Percentiles rank a stretch among this genome's conserved stretches.
Conservation (phyloP, 352 stramenopile species). For the Hyaloperonospora brassicae region DNA sequence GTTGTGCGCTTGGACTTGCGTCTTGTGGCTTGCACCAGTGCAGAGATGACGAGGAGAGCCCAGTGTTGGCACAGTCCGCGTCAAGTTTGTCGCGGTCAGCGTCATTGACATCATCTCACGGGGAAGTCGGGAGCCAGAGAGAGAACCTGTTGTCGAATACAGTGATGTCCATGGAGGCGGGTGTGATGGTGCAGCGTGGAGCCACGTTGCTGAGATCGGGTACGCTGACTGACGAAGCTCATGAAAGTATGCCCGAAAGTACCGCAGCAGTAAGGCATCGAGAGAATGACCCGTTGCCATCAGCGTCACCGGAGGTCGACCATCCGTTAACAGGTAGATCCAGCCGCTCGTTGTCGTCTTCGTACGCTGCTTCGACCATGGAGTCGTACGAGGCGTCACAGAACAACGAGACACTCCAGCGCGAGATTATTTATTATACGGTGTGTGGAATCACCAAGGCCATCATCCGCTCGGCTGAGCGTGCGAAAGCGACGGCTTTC, state of each 20-base stretch:
- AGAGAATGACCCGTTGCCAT: slow-evolving; percentile 16
- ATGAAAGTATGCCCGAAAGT: slow-evolving; percentile 22
- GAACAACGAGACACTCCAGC: slow-evolving; percentile 66
- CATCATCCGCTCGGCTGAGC: slow-evolving; percentile 47
- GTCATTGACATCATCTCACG: slow-evolving; percentile 18
- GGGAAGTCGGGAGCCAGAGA: slow-evolving; percentile 4
- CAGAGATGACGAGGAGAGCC: slow-evolving; percentile 14
- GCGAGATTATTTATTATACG: slow-evolving; percentile 83
- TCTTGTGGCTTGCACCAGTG: slow-evolving; percentile 29
- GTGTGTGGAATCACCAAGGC: slow-evolving; percentile 72
- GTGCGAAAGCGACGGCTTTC: slow-evolving; percentile 20
- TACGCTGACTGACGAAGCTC: slow-evolving; percentile 8
- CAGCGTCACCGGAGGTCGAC: slow-evolving; percentile 11
- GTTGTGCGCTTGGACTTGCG: slow-evolving; percentile 30
- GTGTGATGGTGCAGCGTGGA: slow-evolving; percentile 10
- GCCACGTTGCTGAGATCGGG: slow-evolving; percentile 7
- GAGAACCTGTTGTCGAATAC: slow-evolving; percentile 10
- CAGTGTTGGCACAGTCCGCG: slow-evolving; percentile 14
- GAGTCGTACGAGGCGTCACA: slow-evolving; percentile 41
- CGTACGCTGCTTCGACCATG: slow-evolving; percentile 21
- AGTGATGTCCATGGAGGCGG: slow-evolving; percentile 22
- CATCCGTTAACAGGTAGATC: slow-evolving; percentile 10
- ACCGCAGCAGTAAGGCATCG: slow-evolving; percentile 6
- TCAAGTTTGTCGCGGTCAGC: slow-evolving; percentile 23
- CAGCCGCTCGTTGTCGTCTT: slow-evolving; percentile 27